Base-by-base conservation (phyloP, 805 yeast species). In the Torulaspora franciscae region DNA sequence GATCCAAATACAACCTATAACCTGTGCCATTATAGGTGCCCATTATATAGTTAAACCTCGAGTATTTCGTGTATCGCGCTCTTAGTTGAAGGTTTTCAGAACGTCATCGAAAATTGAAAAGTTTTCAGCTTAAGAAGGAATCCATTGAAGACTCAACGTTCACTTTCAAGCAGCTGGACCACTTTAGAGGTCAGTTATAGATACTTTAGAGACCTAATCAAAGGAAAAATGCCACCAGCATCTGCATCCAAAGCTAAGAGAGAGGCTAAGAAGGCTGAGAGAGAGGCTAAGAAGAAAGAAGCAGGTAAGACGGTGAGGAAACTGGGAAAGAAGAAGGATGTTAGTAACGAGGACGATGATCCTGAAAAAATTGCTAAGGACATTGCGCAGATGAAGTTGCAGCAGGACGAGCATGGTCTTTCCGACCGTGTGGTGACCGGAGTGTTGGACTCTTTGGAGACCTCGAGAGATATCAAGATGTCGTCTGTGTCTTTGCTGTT, bases 371-470 rank as follows among this genome's bases (percentile, higher is more conserved):
- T 84, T 39, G 84, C 85, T 40, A 79, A 83, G 50, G 87, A 80
- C 64, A 80, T 93, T 62, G 85, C 82, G 51, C 83, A 87, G 70
- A 76, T 91, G 72, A 91, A 91, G 70, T 72, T 90, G 64, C 99
- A 91, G 72, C 84, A 85, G 65, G 99, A 91, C 69, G 82, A 86
- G 66, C 83, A 89, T 61, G 99, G 99, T 56, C 64, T 91, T 46
- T 87, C 96, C 37, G 99, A 91, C 69, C 86, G 99, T 75, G 99
- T 91, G 55, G 85, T 91, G 57, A 91, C 99, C 36, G 99, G 99
- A 77, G 99, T 93, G 37, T 75, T 93, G 64, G 90, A 84, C 47
- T 86, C 96, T 42, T 74, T 93, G 65, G 77, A 67, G 33, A 90
- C 97, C 24, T 88, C 97, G 13, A 82, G 97, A 69, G 99, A 93